Percentiles rank a stretch among this genome's conserved stretches.
These are phyloP conservation scores for Chloris gayana DNA, from an alignment of 176 grass and related monocot species.

Conservation along the genomic window DNA sequence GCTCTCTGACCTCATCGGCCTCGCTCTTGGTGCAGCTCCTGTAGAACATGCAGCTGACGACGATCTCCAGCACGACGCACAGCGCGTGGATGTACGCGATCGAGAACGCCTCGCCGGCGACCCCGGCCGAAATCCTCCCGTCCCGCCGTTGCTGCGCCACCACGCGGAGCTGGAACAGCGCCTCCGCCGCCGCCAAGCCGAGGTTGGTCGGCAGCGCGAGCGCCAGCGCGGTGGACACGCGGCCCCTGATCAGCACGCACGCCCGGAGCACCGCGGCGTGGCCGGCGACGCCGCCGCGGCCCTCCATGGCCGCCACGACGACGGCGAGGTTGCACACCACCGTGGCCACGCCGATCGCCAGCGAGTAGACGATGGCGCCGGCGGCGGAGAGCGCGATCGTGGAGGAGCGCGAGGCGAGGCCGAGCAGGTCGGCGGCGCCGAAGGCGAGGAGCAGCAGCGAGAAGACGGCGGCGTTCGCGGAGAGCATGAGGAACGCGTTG, in stretches of 20 bases:
- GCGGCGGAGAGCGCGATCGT: conserved; percentile 62
- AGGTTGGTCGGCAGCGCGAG: conserved; percentile 75
- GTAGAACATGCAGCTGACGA: conserved; percentile 79
- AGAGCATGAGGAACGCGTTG: conserved; percentile 60
- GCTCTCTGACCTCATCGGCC: conserved; percentile 53
- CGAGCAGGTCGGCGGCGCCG: conserved; percentile 54
- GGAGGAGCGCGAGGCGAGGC: conserved; percentile 35
- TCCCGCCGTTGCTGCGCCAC: conserved; percentile 41
- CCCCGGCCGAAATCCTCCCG: conserved; percentile 34
- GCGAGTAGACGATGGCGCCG: conserved; percentile 69
- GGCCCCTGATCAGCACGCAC: conserved; percentile 51
- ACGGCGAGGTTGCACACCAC: conserved; percentile 82
- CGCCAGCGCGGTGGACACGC: conserved; percentile 55
- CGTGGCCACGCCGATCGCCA: conserved; percentile 58
- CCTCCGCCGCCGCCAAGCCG: conserved; percentile 60
- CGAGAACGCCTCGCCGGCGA: conserved; percentile 81
- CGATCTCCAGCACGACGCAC: conserved; percentile 80
- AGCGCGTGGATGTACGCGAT: conserved; percentile 78
- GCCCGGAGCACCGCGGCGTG: conserved; percentile 68
- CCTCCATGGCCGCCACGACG: conserved; percentile 65
- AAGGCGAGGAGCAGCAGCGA: conserved; percentile 83
- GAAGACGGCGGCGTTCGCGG: conserved; percentile 78
- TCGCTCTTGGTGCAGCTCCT: conserved; percentile 50
- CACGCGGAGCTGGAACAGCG: conserved; percentile 80
- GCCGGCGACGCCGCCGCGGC: conserved; percentile 38